These are phyloP conservation scores for Penicillium manginii DNA, from an alignment of 495 filamentous ascomycete genomes.

Conservation along the genomic window DNA sequence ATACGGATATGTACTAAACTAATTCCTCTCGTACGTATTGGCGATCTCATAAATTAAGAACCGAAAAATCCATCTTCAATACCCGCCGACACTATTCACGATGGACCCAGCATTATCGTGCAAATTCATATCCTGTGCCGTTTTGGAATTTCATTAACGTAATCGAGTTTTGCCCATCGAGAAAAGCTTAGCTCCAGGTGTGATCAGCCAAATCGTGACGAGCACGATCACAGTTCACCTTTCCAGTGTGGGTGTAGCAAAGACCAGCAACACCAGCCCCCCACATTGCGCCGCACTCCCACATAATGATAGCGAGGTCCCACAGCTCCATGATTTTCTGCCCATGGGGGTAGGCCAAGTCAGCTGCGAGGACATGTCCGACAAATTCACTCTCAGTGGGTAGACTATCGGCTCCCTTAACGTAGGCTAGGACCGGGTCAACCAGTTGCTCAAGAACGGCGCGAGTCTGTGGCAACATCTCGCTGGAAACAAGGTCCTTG, in stretches of 20 bases:
- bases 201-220: conserved; percentile 17
- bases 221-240: conserved; percentile 15
- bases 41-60: background rate
- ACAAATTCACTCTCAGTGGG: conserved; percentile 16
- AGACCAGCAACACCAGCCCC: conserved; percentile 16
- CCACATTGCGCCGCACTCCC: conserved; percentile 20
- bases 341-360: conserved; percentile 15
- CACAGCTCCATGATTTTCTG: conserved; percentile 17
- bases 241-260: conserved; percentile 17
- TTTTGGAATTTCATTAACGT: background rate
- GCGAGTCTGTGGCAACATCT: conserved; percentile 10
- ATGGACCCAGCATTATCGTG: too few species aligned
- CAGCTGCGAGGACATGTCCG: conserved; percentile 14
- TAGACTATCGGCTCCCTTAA: conserved; percentile 13
- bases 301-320: conserved; percentile 19
- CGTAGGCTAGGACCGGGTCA: conserved; percentile 13
- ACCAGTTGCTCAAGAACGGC: conserved; percentile 16
- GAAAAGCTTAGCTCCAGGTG: conserved; percentile 13
- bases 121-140: background rate
- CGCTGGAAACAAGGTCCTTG: background rate
- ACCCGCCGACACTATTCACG: too few species aligned
- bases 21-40: background rate
- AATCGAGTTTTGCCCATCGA: background rate
- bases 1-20: background rate
- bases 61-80: background rate